Base-by-base conservation (phyloP, 192 early-diverging fungal genomes). In the Phlyctochytrium planicorne region DNA sequence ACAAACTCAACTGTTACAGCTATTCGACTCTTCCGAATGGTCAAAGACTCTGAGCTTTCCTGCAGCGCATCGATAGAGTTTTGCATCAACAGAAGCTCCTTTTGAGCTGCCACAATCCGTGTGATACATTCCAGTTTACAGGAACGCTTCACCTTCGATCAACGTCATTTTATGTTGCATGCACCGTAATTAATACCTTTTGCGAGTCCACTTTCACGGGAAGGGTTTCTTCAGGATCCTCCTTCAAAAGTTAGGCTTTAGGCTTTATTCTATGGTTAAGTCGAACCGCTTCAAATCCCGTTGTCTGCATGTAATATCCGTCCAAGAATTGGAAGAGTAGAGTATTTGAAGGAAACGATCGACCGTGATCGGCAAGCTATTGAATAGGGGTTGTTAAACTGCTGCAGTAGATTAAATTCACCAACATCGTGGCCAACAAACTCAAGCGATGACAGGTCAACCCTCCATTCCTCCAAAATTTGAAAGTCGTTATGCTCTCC, bases 21-120 rank as follows among this genome's bases (percentile, higher is more conserved):
- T 14, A 17, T 50, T 65, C 30, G 16, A 4, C 20, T 14, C 61
- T 34, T 65, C 47, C 6, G 3, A 2, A 2, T 50, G 3, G 53
- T 20, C 16, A 72, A 20, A 14, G 1, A 52, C 2, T 72, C 70
- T 30, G 27, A 63, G 20, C 59, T 57, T 27, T 32, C 52, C 2
- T 53, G 30, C 12, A 72, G 24, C 4, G 16, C 53, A 29, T 12
- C n/a, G 12, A 72, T 59, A 29, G 31, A 40, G 3, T 59, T n/a
- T 10, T 65, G 30, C 59, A 47, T 20, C 10, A 29, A 23, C 34
- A 24, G 59, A 1, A 66, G 17, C 40, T 72, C 70, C 63, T 52
- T 35, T 29, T 72, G 63, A 27, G 70, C 64, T 2, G 67, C 60
- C 27, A 69, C 24, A 16, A 69, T n/a, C 35, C 36, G 2, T 4